Evolutionary conservation across 2,329 filamentous ascomycete genomes (phyloP), one percentile per base, ranked within the genome.

Genomic region (Elsinoe ampelina): DNA sequence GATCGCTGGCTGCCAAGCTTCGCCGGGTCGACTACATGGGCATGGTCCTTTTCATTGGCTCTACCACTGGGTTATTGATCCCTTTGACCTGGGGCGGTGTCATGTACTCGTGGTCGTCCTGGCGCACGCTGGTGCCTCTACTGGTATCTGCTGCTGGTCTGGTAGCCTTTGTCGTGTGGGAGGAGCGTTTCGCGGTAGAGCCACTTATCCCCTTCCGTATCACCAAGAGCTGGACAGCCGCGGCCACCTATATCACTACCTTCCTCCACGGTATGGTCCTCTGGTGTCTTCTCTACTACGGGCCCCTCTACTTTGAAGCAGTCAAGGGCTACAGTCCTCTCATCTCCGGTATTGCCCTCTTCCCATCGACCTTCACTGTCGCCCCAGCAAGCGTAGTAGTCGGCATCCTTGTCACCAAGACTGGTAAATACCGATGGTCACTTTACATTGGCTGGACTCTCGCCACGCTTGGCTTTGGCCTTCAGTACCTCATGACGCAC

Each of bases 371-470:
- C 3, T 59, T 62, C 26, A 56, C 54, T 4, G 42, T 58, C 13
- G 52, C 51, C 5, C 51, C 61, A 13, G 48, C 51, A 4, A 58
- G 64, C 5, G 55, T 61, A 3, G 35, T 67, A 3, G 57, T 60
- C 5, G 62, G 64, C 0, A 47, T 69, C 0, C 39, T 68, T 0
- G 57, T 74, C 3, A 63, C 65, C 0, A 67, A 62, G 15, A 68
- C 59, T 48, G 65, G 64, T 3, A 34, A 48, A 2, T 69, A 61
- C 41, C 76, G 81, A 62, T 80, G 77, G 76, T 75, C 79, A 0
- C 72, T 84, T 58, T 83, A 82, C 76, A 57, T 63, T 2, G 85
- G 85, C 22, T 89, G 85, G 83, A 63, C 67, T 0, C 47, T 75
- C 1, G 63, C 69, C 4, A 66, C 66, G 0, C 19, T 74, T 0